These are phyloP conservation scores for Didymella exigua DNA, from an alignment of 2,329 filamentous ascomycete genomes.

Conservation along the genomic window DNA sequence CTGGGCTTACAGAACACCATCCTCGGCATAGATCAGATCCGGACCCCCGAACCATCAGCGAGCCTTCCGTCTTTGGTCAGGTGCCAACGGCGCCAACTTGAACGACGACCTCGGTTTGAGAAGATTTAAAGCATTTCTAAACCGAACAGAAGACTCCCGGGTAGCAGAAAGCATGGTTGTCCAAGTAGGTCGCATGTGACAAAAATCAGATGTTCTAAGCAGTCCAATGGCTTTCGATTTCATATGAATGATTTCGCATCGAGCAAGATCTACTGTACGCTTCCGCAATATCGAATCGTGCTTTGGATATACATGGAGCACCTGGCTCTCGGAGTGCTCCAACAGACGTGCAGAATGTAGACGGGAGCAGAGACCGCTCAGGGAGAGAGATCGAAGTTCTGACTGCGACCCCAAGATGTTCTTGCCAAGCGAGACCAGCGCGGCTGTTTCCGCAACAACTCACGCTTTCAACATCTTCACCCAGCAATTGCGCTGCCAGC, in stretches of 20 bases:
- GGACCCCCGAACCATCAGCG: constrained; percentile 14
- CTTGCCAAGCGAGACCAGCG: constrained; percentile 13
- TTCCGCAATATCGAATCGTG: background rate
- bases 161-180: no score
- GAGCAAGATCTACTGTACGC: background rate
- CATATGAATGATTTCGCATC: background rate
- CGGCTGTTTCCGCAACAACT: constrained; percentile 1
- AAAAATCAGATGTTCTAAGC: no score
- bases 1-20: constrained; percentile 6
- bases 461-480: background rate
- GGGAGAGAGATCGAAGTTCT: background rate
- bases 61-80: background rate
- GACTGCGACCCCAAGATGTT: background rate
- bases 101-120: no score
- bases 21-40: constrained; percentile 14
- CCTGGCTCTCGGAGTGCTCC: no score
- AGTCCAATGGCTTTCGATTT: no score
- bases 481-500: constrained; percentile 12
- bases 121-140: no score
- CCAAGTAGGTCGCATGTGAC: no score
- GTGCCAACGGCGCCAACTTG: background rate
- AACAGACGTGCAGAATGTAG: no score
- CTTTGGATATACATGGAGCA: no score
- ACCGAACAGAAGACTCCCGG: no score
- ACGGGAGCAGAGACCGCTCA: no score